Base-by-base conservation (phyloP, 352 stramenopile genomes). In the Ochromonadaceae sp. region DNA sequence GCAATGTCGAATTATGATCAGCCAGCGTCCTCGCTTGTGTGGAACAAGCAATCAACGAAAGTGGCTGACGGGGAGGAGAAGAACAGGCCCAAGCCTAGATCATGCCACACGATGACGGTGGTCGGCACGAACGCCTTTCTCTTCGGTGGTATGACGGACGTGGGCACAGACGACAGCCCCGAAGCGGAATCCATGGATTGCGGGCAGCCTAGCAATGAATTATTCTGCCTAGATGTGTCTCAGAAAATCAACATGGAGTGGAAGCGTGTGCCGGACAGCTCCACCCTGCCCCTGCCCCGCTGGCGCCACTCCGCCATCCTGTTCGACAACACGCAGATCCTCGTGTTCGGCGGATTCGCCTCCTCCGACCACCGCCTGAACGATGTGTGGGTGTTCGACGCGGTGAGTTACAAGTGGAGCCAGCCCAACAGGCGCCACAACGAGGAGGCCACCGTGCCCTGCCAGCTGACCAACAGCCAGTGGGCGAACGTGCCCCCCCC, bases 51-150 rank as follows among this genome's bases (percentile, higher is more conserved):
- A n/a, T n/a, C n/a, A n/a, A n/a, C n/a, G n/a, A n/a, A n/a, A n/a
- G n/a, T n/a, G n/a, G n/a, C n/a, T n/a, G n/a, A n/a, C n/a, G n/a
- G n/a, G n/a, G n/a, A n/a, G n/a, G n/a, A n/a, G n/a, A n/a, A n/a
- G n/a, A 46, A 46, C 17, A 46, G 47, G 15, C 49, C 77, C 43
- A 48, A 26, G 30, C 53, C 53, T 34, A 58, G 85, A 32, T 93
- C 84, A 0, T 83, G 86, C 7, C 85, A 94, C 70, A 89, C 82
- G 31, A 86, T 94, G 67, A 93, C 83, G 9, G 69, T 91, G 32
- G 80, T 86, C 3, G 84, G 84, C 56, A 79, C 81, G 15, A 90
- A 84, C 62, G 70, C 70, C 10, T 92, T 83, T 41, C 68, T 93
- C 25, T 92, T 93, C 69, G 85, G 84, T 49, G 85, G 85, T 12